Base-by-base conservation (phyloP, 192 early-diverging fungal genomes). In the Thoreauomyces humboldtii region DNA sequence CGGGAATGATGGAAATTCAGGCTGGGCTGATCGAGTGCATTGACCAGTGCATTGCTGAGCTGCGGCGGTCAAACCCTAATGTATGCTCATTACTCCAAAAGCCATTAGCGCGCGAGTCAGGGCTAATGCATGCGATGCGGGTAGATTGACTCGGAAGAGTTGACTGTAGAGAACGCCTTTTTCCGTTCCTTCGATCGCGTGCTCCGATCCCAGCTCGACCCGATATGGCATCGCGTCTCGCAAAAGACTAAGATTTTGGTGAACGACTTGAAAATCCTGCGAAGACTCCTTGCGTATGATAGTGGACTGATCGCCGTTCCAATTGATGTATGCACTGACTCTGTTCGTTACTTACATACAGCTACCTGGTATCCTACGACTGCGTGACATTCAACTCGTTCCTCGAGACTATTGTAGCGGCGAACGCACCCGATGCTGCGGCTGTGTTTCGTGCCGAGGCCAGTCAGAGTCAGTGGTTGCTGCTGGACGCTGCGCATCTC, bases 131-230 rank as follows among this genome's bases (percentile, higher is more conserved):
- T n/a, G n/a, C n/a, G n/a, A n/a, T n/a, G n/a, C n/a, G 9, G 11
- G 59, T 71, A 90, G 75, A 64, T 92, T 22, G 92, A 96, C 58
- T 27, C 87, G 0, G 86, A 88, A n/a, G 83, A 93, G 12, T 79
- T 95, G 22, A 93, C 86, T 2, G 77, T 95, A 6, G 93, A 98
- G 70, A 91, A 92, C 73, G 80, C 91, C 0, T 76, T 98, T 32
- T 90, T 91, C 64, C 77, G 81, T 34, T 88, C 89, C 2, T 98
- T 96, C 72, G 95, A 98, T 75, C 65, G 65, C 0, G 77, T 92
- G 31, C 73, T 98, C 19, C 77, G 86, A 32, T 72, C 68, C 0
- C 92, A 93, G 71, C 71, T 98, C 45, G 85, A 88, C 55, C 89
- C 92, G 6, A 77, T 92, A 36, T 98, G 94, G 95, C 93, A 98